Conservation (phyloP, 1,139 yeast species). For the Kluyveromyces sp. region DNA sequence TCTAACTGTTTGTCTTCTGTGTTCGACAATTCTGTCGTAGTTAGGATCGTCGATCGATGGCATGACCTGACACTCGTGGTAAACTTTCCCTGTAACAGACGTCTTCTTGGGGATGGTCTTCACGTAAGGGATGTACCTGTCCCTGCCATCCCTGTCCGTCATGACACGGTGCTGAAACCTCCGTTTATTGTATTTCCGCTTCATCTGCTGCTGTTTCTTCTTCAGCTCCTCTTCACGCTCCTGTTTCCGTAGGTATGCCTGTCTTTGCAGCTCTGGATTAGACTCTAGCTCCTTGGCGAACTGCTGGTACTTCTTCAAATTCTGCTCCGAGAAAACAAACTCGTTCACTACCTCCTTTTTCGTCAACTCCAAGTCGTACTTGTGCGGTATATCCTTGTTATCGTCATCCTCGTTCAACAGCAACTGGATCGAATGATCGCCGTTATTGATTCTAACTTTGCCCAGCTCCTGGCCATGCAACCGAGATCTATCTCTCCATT, state of each 20-base stretch:
- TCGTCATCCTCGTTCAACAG: constrained; percentile 44
- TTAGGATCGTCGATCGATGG: constrained; percentile 71
- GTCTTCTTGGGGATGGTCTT: constrained; percentile 84
- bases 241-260: constrained; percentile 36
- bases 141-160: constrained; percentile 39
- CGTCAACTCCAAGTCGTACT: constrained; percentile 71
- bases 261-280: constrained; percentile 37
- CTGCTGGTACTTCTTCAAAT: constrained; percentile 60
- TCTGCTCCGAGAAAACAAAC: constrained; percentile 86
- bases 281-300: constrained; percentile 39
- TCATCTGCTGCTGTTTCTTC: constrained; percentile 32
- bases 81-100: constrained; percentile 75
- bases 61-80: constrained; percentile 84
- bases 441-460: constrained; percentile 56
- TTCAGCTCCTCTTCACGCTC: constrained; percentile 35
- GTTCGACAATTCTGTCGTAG: constrained; percentile 52
- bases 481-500: constrained; percentile 62
- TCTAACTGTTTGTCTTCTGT: constrained; percentile 43
- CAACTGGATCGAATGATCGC: constrained; percentile 51
- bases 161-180: constrained; percentile 33
- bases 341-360: constrained; percentile 79
- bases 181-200: constrained; percentile 28
- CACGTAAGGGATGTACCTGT: constrained; percentile 59
- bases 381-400: constrained; percentile 59
- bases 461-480: constrained; percentile 75